Conservation (phyloP, 164 flowering plant species). For the Warburgia ugandensis region DNA sequence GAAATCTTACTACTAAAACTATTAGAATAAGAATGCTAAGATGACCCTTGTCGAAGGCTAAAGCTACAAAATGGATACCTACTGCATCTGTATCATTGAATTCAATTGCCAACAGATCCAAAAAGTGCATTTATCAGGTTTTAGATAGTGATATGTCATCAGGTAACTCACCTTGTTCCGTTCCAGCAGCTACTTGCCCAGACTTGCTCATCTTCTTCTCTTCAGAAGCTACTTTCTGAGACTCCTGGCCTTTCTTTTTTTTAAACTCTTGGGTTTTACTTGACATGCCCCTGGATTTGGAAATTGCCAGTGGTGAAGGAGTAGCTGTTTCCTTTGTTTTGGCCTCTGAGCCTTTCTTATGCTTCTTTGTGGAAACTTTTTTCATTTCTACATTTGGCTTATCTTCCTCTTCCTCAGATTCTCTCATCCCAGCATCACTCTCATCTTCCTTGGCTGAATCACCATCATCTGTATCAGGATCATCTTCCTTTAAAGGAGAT, state of each 20-base stretch:
- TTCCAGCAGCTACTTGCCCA: constrained; percentile 23
- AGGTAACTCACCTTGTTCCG: constrained; percentile 46
- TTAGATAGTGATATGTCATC: too few species aligned
- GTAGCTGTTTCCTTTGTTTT: constrained; percentile 22
- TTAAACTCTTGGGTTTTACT: constrained; percentile 31
- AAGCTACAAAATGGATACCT: too few species aligned
- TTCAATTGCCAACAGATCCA: too few species aligned
- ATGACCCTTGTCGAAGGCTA: too few species aligned
- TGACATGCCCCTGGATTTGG: constrained; percentile 41
- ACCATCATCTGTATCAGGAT: constrained; percentile 1
- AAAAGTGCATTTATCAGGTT: too few species aligned
- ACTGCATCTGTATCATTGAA: too few species aligned
- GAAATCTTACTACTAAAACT: too few species aligned
- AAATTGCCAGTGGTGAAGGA: constrained; percentile 21
- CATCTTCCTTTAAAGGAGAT: constrained; percentile 8
- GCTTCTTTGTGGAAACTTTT: constrained; percentile 18
- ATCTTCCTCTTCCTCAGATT: constrained; percentile 38
- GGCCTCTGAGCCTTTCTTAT: constrained; percentile 21
- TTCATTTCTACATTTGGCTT: constrained; percentile 17
- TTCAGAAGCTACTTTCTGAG: constrained; percentile 18
- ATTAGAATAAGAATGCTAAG: too few species aligned
- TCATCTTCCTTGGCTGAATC: background rate
- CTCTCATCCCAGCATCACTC: constrained; percentile 13
- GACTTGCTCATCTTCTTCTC: constrained; percentile 30
- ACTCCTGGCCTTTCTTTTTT: constrained; percentile 34